Evolutionary conservation across 208 protist species (phyloP), one percentile per base, ranked within the genome.

Genomic region (Trypanosoma vivax): DNA sequence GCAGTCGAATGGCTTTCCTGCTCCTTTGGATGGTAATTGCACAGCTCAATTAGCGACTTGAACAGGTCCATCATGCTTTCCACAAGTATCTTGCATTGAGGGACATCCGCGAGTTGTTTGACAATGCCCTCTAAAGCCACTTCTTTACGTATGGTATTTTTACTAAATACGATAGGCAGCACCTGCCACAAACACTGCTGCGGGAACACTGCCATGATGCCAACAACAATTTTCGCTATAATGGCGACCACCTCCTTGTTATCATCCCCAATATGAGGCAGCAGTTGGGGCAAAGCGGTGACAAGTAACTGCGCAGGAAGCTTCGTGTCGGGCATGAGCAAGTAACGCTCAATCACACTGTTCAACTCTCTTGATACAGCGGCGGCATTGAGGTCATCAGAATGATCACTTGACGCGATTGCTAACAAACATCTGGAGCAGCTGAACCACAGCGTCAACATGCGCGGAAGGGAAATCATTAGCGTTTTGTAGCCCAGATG

Each of bases 361-460:
- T 76, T 76, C 30, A 81, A 41, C 3, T 49, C 42, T 40, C 45
- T 50, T 37, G 65, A 38, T 24, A 57, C 38, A 14, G 55, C 46
- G 5, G 55, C 59, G 10, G 63, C 65, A 50, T 51, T 34, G 5
- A 39, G 27, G 14, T 64, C 43, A 21, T 50, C 64, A 39, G 27
- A 18, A n/a, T 14, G 73, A 2, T 21, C 70, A 4, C 71, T 41
- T 5, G 42, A 5, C 27, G 50, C 34, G 9, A 60, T 21, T 21
- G n/a, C 21, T n/a, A 41, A 28, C 19, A 94, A 61, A 3, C 41
- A 52, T 1, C 58, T 52, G 0, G 81, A 59, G 38, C 60, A 86
- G 55, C 97, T 88, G 0, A 98, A 79, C 91, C 95, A 99, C 7
- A 98, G 50, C 0, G 96, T 98, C 7, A 99, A 65, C 67, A 99